These are phyloP conservation scores for Protomyces pachydermus DNA, from an alignment of 1,139 yeast species.

Conservation along the genomic window DNA sequence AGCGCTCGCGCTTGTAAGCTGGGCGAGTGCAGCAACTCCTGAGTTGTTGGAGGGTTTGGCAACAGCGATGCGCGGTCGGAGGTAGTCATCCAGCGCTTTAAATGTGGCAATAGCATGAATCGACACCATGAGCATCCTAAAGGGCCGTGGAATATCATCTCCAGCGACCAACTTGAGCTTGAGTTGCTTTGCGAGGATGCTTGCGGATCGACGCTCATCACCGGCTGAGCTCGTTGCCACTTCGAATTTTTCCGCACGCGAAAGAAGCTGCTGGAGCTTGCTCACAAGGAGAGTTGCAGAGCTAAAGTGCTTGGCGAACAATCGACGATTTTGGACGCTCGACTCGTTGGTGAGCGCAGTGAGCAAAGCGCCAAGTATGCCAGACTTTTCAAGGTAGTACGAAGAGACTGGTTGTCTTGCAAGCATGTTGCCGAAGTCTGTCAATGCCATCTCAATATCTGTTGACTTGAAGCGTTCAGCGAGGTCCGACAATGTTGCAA, in stretches of 20 bases:
- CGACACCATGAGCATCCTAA: slow-evolving; percentile 48
- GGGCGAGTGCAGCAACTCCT: not conserved
- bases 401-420: slow-evolving; percentile 49
- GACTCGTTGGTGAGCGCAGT: slow-evolving; percentile 42
- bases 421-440: not conserved
- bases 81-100: slow-evolving; percentile 61
- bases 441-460: not conserved
- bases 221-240: slow-evolving; percentile 46
- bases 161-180: slow-evolving; percentile 50
- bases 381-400: slow-evolving; percentile 70
- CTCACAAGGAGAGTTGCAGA: slow-evolving; percentile 42
- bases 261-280: slow-evolving; percentile 67
- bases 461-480: slow-evolving; percentile 38
- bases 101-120: slow-evolving; percentile 91
- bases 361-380: slow-evolving; percentile 52
- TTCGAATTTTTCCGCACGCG: slow-evolving; percentile 71
- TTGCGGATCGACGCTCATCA: slow-evolving; percentile 42
- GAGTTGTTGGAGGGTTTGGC: not conserved
- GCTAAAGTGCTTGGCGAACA: not conserved
- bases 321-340: slow-evolving; percentile 32
- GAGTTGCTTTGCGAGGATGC: slow-evolving; percentile 69
- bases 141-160: slow-evolving; percentile 36
- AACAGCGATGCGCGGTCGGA: slow-evolving; percentile 30
- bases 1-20: slow-evolving; percentile 15
- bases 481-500: slow-evolving; percentile 48